Percentiles rank a stretch among this genome's conserved stretches.
Conservation (phyloP, 2,329 filamentous ascomycete species). For the Byssothecium circinans region DNA sequence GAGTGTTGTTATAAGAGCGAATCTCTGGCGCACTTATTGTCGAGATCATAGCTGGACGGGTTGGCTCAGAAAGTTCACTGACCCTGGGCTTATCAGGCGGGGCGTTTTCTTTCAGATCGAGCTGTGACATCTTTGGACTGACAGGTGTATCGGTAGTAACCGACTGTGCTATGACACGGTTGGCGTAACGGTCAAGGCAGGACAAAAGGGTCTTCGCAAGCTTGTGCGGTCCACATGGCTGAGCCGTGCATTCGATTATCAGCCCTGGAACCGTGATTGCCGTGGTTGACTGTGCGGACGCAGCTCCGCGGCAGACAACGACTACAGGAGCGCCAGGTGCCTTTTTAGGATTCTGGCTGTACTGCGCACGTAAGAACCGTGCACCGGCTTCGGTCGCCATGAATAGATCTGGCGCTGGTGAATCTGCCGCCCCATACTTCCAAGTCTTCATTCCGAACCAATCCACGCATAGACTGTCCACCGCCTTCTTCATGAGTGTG, state of each 20-base stretch:
- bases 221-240: slow-evolving; percentile 44
- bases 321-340: slow-evolving; percentile 31
- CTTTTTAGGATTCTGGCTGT: slow-evolving; percentile 22
- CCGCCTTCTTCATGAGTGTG: slow-evolving; percentile 33
- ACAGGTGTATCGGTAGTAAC: slow-evolving; percentile 11
- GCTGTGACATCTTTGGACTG: slow-evolving; percentile 9
- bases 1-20: slow-evolving; percentile 18
- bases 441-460: slow-evolving; percentile 41
- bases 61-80: slow-evolving; percentile 9
- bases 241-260: slow-evolving; percentile 39
- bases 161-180: slow-evolving; percentile 17
- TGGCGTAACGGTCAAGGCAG: slow-evolving; percentile 36
- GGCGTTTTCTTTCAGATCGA: slow-evolving; percentile 32
- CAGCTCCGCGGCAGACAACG: slow-evolving; percentile 39
- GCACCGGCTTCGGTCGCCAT: slow-evolving; percentile 38
- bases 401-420: slow-evolving; percentile 27
- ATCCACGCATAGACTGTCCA: slow-evolving; percentile 36
- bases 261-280: slow-evolving; percentile 39
- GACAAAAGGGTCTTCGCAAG: slow-evolving; percentile 39
- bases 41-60: slow-evolving; percentile 30
- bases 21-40: slow-evolving; percentile 38
- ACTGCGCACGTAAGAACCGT: slow-evolving; percentile 28
- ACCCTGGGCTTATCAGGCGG: slow-evolving; percentile 14
- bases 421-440: slow-evolving; percentile 13
- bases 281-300: slow-evolving; percentile 38